Base-by-base conservation (phyloP, 2,329 filamentous ascomycete species). In the Xylaria sp. region DNA sequence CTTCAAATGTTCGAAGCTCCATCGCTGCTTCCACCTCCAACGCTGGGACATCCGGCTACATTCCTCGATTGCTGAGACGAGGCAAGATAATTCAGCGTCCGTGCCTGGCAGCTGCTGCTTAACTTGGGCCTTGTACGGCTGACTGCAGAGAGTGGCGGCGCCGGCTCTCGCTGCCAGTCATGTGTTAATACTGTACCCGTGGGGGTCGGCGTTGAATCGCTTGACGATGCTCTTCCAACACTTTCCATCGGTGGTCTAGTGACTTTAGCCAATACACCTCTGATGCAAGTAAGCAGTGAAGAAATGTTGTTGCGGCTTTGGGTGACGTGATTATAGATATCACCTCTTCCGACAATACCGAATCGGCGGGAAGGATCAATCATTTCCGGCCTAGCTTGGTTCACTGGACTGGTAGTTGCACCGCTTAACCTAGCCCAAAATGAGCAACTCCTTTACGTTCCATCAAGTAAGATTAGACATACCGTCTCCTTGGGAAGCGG, bases 231-330 rank as follows among this genome's bases (percentile, higher is more conserved):
- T 28, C 23, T 34, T 25, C 65, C 60, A 67, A n/a, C 64, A 67
- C 30, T 5, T 23, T 12, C 10, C 41, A 41, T 67, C 60, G 0
- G 18, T 60, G 55, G 30, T 65, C 65, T 2, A 15, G 23, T 30
- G 65, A 67, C 10, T 23, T 39, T 2, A 64, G 36, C 65, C 60
- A 67, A 10, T 56, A 9, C 18, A 43, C 25, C 28, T 67, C 61
- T 15, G 46, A 48, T 1, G 46, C 46, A 28, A 60, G 36, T 15
- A 67, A 67, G 23, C 32, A 60, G 10, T 23, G 13, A 13, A 67
- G 65, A 30, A 65, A 65, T 18, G 8, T 6, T 3, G 55, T 50
- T 10, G 65, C 56, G 8, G 65, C 55, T n/a, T 46, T 32, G 13
- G 56, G 55, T 4, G 56, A 67, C 5, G 15, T n/a, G 32, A 60